Conservation (phyloP, 116 monocot species). For the Dioscorea cayenensis region DNA sequence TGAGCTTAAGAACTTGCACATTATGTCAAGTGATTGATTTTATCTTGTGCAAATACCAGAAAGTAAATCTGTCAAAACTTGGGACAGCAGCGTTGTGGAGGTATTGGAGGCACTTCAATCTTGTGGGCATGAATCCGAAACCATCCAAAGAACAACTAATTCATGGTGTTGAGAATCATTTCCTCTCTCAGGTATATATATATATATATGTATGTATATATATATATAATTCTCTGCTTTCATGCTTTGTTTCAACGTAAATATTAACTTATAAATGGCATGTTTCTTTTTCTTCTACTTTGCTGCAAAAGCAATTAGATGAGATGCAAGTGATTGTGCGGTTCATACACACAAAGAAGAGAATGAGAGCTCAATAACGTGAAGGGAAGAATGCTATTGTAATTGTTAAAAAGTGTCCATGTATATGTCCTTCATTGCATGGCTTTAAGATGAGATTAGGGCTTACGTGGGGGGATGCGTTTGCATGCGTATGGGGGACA, state of each 20-base stretch:
- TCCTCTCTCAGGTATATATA: slow-evolving; percentile 50
- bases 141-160: slow-evolving; percentile 71
- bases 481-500: neutral
- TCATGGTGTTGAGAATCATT: slow-evolving; percentile 52
- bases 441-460: neutral
- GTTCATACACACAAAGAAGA: slow-evolving; percentile 69
- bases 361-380: slow-evolving; percentile 5
- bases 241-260: no score
- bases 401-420: neutral
- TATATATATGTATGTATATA: slow-evolving; percentile 19
- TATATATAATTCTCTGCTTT: neutral
- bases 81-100: slow-evolving; percentile 45
- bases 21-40: no score
- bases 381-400: neutral
- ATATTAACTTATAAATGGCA: neutral
- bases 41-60: slow-evolving; percentile 18
- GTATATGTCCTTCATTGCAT: neutral
- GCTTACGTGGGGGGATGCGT: neutral
- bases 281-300: neutral
- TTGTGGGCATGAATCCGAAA: slow-evolving; percentile 33
- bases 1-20: no score
- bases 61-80: slow-evolving; percentile 52
- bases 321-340: slow-evolving; percentile 81
- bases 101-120: slow-evolving; percentile 71
- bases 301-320: slow-evolving; percentile 63